Conservation (phyloP, 1,284 basidiomycete species). For the Malassezia restricta region DNA sequence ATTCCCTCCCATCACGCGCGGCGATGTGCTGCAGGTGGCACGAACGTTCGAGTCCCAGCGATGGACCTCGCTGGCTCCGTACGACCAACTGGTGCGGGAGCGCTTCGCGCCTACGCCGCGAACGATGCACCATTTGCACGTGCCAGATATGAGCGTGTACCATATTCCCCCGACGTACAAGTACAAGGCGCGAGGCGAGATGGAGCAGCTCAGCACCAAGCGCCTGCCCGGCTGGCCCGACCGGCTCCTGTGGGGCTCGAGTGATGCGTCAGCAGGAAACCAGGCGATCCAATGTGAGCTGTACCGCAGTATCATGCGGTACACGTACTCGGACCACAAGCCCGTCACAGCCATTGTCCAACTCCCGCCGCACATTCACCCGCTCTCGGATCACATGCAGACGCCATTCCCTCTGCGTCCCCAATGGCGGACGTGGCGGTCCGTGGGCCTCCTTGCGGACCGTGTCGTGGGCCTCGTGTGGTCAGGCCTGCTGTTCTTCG, state of each 20-base stretch:
- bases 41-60: constrained; percentile 22
- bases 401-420: constrained; percentile 30
- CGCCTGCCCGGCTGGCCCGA: constrained; percentile 89
- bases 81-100: constrained; percentile 38
- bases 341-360: constrained; percentile 42
- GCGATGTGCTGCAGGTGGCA: constrained; percentile 8
- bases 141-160: constrained; percentile 21
- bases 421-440: constrained; percentile 53
- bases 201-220: constrained; percentile 61
- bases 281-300: constrained; percentile 34
- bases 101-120: constrained; percentile 17
- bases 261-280: constrained; percentile 52
- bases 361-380: constrained; percentile 49
- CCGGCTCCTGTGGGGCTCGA: constrained; percentile 64
- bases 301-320: constrained; percentile 41
- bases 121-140: constrained; percentile 34
- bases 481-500: constrained; percentile 60
- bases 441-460: constrained; percentile 58
- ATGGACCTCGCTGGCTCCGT: constrained; percentile 25
- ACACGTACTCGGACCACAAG: constrained; percentile 43
- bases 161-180: constrained; percentile 43
- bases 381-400: constrained; percentile 12
- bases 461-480: constrained; percentile 62
- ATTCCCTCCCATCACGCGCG: background rate
- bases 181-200: constrained; percentile 41